A percentile compares a stretch with the other conserved stretches of the same genome.
These are phyloP conservation scores for Cryoendolithus antarcticus DNA, from an alignment of 2,329 filamentous ascomycete genomes.

Conservation along the genomic window DNA sequence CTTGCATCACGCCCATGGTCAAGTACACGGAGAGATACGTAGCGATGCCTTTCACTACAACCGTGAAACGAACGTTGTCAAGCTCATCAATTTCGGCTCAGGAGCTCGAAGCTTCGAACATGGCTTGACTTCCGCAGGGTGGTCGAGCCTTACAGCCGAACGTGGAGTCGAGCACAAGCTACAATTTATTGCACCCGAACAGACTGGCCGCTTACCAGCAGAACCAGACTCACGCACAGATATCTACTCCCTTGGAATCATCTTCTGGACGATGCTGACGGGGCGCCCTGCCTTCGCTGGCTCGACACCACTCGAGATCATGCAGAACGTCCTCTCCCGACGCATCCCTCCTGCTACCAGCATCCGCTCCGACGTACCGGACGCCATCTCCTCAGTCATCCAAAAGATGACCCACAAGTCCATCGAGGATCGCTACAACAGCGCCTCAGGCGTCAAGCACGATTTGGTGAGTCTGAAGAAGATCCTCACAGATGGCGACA, in stretches of 20 bases:
- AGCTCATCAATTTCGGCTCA: constrained; percentile 73
- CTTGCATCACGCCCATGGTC: constrained; percentile 75
- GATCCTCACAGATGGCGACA: constrained; percentile 63
- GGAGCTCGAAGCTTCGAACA: constrained; percentile 83
- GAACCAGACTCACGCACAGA: constrained; percentile 88
- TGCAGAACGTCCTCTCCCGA: constrained; percentile 74
- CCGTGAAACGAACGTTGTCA: constrained; percentile 55
- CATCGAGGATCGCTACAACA: constrained; percentile 79
- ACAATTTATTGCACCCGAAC: constrained; percentile 84
- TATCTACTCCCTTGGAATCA: constrained; percentile 79
- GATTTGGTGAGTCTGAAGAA: constrained; percentile 66
- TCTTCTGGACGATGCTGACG: constrained; percentile 78
- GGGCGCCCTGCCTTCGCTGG: constrained; percentile 72
- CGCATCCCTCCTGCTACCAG: constrained; percentile 65
- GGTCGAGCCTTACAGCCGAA: constrained; percentile 72
- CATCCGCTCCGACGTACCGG: constrained; percentile 70
- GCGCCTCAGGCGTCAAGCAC: constrained; percentile 70
- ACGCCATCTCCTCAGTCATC: constrained; percentile 69
- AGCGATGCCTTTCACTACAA: constrained; percentile 87
- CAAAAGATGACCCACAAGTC: constrained; percentile 87
- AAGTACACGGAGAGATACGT: constrained; percentile 82
- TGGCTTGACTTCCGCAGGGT: constrained; percentile 70
- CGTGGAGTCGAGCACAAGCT: constrained; percentile 79
- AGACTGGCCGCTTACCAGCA: constrained; percentile 83
- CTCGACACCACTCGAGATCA: constrained; percentile 71